These are phyloP conservation scores for Chiua sp. DNA, from an alignment of 1,284 basidiomycete genomes.

Conservation along the genomic window DNA sequence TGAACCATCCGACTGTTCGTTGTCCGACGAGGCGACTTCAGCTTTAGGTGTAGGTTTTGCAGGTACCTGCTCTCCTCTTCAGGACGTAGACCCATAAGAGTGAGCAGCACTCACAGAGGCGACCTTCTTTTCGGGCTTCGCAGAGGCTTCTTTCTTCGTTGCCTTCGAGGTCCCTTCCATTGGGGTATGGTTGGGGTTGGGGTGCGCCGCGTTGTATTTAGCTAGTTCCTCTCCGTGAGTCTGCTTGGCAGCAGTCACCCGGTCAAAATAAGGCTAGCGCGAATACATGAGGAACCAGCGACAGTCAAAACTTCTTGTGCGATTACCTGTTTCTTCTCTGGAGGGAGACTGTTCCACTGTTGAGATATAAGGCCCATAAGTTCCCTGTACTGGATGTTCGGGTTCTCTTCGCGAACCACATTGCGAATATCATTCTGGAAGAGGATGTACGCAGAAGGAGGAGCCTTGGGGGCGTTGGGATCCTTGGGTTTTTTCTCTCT, in stretches of 20 bases:
- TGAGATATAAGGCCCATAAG: slow-evolving; percentile 75
- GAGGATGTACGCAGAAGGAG: slow-evolving; percentile 93
- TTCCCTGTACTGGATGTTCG: slow-evolving; percentile 73
- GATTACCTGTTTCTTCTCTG: slow-evolving; percentile 76
- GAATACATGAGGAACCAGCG: slow-evolving; percentile 10
- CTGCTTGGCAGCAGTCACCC: slow-evolving; percentile 48
- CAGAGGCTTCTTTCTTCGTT: slow-evolving; percentile 21
- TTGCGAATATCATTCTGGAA: slow-evolving; percentile 94
- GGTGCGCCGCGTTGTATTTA: slow-evolving; percentile 57
- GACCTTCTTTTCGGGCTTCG: slow-evolving; percentile 32
- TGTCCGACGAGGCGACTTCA: slow-evolving; percentile 34
- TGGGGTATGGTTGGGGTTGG: slow-evolving; percentile 49
- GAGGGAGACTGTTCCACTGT: slow-evolving; percentile 74
- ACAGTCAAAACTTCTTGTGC: background rate
- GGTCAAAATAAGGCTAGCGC: slow-evolving; percentile 32
- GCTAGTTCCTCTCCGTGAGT: slow-evolving; percentile 55
- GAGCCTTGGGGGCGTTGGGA: slow-evolving; percentile 94
- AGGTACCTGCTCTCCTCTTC: slow-evolving; percentile 28
- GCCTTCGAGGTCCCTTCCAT: slow-evolving; percentile 38
- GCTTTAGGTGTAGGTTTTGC: slow-evolving; percentile 30
- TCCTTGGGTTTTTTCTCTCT: slow-evolving; percentile 75
- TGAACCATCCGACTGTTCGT: slow-evolving; percentile 27
- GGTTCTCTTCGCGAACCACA: slow-evolving; percentile 68
- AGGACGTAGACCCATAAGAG: slow-evolving; percentile 17
- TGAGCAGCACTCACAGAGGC: slow-evolving; percentile 16